A percentile compares a stretch with the other conserved stretches of the same genome.
These are phyloP conservation scores for Plasmodium gonderi DNA, from an alignment of 169 alveolate species.

Conservation along the genomic window DNA sequence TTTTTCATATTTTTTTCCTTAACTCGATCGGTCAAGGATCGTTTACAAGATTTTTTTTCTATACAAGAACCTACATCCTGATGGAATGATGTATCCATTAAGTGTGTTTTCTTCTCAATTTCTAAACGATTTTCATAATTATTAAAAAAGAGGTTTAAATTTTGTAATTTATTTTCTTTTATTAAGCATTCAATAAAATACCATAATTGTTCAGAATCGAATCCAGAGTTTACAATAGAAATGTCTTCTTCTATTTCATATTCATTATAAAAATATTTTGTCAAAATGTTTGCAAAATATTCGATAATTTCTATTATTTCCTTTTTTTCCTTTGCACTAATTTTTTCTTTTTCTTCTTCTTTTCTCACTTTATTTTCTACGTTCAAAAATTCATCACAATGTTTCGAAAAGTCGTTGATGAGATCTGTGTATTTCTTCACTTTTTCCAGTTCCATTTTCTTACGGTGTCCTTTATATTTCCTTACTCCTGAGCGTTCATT, in stretches of 20 bases:
- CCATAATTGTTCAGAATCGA: conserved; percentile 61
- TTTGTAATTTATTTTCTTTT: conserved; percentile 21
- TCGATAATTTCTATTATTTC: conserved; percentile 52
- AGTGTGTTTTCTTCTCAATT: background rate
- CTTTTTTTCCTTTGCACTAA: background rate
- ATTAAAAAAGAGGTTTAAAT: conserved; percentile 13
- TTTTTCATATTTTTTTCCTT: background rate
- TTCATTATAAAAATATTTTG: conserved; percentile 35
- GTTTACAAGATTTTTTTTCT: no score
- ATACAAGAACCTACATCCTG: background rate
- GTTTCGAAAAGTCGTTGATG: conserved; percentile 1
- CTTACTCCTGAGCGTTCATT: background rate
- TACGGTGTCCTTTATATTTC: background rate
- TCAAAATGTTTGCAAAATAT: conserved; percentile 31
- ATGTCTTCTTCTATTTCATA: background rate
- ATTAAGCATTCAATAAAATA: conserved; percentile 52
- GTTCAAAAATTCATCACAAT: background rate
- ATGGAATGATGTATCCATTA: background rate
- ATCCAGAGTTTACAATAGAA: conserved; percentile 5
- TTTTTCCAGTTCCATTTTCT: conserved; percentile 6
- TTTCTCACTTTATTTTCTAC: background rate
- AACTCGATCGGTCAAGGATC: no score
- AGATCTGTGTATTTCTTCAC: conserved; percentile 40
- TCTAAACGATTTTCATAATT: conserved; percentile 3
- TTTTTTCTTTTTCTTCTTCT: background rate